Conservation (phyloP, 176 grass and related monocot species). For the Saccharum spontaneum region DNA sequence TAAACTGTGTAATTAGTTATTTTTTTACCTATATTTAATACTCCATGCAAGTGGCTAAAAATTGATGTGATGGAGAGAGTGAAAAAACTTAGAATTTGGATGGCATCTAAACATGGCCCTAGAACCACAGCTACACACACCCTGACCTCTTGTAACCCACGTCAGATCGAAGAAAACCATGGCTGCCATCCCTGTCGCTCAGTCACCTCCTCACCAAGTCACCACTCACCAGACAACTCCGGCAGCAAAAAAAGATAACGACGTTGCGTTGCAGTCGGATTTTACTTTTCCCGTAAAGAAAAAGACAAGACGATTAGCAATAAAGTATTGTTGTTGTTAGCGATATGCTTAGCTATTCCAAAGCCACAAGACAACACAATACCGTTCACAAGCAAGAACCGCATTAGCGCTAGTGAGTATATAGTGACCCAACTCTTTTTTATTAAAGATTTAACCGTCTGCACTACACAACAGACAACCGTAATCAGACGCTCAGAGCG, state of each 20-base stretch:
- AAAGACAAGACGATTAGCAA: neutral
- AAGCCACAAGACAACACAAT: neutral
- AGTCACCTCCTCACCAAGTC: neutral
- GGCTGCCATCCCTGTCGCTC: neutral
- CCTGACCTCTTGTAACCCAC: neutral
- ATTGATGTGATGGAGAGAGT: too few species aligned
- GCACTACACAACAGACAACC: neutral
- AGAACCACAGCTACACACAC: too few species aligned
- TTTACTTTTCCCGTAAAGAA: neutral
- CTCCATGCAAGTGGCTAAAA: too few species aligned
- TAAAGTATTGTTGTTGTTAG: neutral
- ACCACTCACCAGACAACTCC: neutral
- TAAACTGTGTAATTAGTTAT: too few species aligned
- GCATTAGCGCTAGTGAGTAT: neutral
- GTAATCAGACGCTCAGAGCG: neutral
- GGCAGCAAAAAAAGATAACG: neutral
- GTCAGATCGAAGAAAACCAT: neutral
- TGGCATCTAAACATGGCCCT: too few species aligned
- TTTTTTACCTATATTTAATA: too few species aligned
- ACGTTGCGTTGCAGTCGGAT: neutral
- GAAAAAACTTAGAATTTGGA: too few species aligned
- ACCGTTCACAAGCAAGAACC: neutral
- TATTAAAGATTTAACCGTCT: neutral
- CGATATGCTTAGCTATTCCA: neutral
- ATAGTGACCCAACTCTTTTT: neutral